Evolutionary conservation across 805 yeast genomes (phyloP), one percentile per base, ranked within the genome.

Genomic region (Wickerhamiella siamensis): DNA sequence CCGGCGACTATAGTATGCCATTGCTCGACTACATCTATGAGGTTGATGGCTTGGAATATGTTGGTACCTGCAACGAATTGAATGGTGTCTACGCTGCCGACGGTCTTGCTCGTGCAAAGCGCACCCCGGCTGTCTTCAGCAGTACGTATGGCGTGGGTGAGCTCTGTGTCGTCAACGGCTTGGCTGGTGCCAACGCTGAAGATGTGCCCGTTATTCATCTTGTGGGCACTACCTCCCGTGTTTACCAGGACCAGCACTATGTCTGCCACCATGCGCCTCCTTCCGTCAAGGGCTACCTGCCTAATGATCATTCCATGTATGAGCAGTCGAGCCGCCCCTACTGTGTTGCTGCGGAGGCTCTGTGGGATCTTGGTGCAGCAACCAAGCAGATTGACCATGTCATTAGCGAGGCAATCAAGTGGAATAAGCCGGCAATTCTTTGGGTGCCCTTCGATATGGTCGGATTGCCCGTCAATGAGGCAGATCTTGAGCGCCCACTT

Each of bases 61-160:
- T 82, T 38, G 94, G 94, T 19, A 74, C 76, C 46, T 83, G 94
- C 64, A 86, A 86, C 55, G 96, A 86, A 63, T 68, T 86, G 48
- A 87, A 86, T 55, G 79, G 91, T 3, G 91, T 93, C 6, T 86
- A 87, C 57, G 77, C 91, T 4, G 87, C 88, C 5, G 95, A 87
- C 58, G 96, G 95, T 4, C 87, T 83, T 54, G 75, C 91, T 16
- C 70, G 88, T 46, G 65, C 66, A 34, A 67, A 77, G 22, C 65
- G 69, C 38, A 70, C 73, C n/a, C 70, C 81, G 5, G 83, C 84
- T 41, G 84, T 76, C 17, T 58, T 74, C 33, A 60, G 74, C 42
- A 76, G 87, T 40, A 84, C 95, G 3, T 82, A 69, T 59, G 95
- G 95, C 39, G 95, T 84, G 15, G 95, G 95, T 43, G 95, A 84